A percentile compares a stretch with the other conserved stretches of the same genome.
Evolutionary conservation across 495 filamentous ascomycete genomes (phyloP).

Genomic region (Aspergillus wentii): DNA sequence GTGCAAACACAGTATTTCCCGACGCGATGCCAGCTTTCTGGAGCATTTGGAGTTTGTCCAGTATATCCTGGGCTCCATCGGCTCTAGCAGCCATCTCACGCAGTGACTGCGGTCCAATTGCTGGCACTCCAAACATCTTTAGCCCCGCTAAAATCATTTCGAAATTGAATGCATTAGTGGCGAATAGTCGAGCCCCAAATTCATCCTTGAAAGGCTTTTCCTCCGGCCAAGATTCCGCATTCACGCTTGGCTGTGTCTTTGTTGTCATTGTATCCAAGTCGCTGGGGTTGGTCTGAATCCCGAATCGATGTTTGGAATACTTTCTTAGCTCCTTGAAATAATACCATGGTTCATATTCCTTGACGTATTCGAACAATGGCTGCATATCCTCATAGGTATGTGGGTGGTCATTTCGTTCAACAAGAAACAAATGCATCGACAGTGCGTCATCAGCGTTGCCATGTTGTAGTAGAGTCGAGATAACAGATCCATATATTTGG

Average conservation of each 20-base stretch:
- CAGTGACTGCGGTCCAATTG: constrained; percentile 67
- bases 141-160: constrained; percentile 61
- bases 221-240: constrained; percentile 8
- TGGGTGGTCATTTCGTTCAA: constrained; percentile 47
- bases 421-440: constrained; percentile 56
- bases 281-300: neutral
- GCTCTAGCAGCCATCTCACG: constrained; percentile 65
- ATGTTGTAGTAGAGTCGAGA: constrained; percentile 49
- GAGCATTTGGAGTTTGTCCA: constrained; percentile 51
- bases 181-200: constrained; percentile 67
- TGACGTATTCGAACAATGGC: constrained; percentile 36
- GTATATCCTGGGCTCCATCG: constrained; percentile 45
- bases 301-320: constrained; percentile 21
- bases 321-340: constrained; percentile 16
- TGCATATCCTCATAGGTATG: constrained; percentile 26
- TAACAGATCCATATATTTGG: constrained; percentile 55
- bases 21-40: constrained; percentile 54
- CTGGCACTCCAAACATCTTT: constrained; percentile 56
- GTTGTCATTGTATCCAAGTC: neutral
- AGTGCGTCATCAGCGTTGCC: constrained; percentile 46
- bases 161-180: constrained; percentile 61
- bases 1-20: constrained; percentile 52
- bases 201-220: constrained; percentile 45
- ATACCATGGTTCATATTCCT: constrained; percentile 22
- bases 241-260: neutral